Evolutionary conservation across 2,329 filamentous ascomycete species (phyloP), one percentile per base, ranked within the genome.

Genomic region (Claviceps pazoutovae): DNA sequence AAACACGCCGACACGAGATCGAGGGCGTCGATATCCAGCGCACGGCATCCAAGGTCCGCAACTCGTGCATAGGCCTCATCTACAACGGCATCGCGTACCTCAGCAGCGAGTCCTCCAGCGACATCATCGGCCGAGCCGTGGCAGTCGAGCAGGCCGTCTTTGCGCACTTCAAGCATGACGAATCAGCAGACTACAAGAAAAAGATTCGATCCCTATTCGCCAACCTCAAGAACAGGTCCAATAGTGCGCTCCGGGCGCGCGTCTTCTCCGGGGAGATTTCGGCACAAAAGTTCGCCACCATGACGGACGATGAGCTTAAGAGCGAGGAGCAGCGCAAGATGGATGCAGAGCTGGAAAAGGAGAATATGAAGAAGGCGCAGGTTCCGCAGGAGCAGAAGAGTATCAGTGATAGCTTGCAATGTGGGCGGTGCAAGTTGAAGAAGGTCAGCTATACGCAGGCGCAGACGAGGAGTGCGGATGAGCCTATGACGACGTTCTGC

Each of bases 341-440:
- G 63, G 89, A 96, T 59, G 73, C 79, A 59, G 81, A 82, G 66
- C 76, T 95, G 49, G 78, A 89, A 65, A 82, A 86, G 69, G 88
- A 96, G 70, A 98, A 98, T 69, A 90, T 97, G 86, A 89, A 89
- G 73, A 88, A 91, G 69, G 88, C 93, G 1, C 94, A 97, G 82
- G 90, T 95, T 11, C 87, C 91, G 53, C 86, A 90, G 75, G 86
- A 82, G 17, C 85, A 95, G 70, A 93, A 89, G 76, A 90, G 85
- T 64, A 88, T 96, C 71, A 89, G 84, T 65, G 84, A 86, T 65
- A 87, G 84, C 53, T 76, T 97, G 62, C 84, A 88, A 69, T 98
- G 93, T 71, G 81, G 88, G 63, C 90, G 89, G 68, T 98, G 93
- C 71, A 86, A 86, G 61, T 78, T 95, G 77, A 90, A 86, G 74